Base-by-base conservation (phyloP, 2,329 filamentous ascomycete species). In the Remersonia thermophila region DNA sequence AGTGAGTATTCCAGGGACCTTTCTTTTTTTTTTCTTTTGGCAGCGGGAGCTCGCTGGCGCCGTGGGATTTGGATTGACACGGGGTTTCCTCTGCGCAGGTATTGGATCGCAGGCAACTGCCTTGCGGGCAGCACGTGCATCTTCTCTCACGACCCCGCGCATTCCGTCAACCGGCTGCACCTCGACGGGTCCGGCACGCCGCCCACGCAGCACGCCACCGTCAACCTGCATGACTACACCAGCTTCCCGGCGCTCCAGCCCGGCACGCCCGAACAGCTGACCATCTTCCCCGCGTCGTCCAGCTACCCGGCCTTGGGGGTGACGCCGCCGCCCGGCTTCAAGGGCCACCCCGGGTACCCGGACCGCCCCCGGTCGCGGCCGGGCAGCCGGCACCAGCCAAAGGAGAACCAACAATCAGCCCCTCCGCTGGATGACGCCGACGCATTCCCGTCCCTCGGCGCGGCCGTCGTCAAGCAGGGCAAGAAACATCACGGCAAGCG, bases 401-500 rank as follows among this genome's bases (percentile, higher is more conserved):
- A 67, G 45, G 72, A 77, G n/a, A 43, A 67, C 11, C 74, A 75
- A 18, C 74, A 77, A 23, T 68, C 75, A 16, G 80, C 83, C 11
- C 80, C 82, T 20, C 77, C 83, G 14, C 78, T 94, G 16, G 87
- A 96, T 54, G 91, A 98, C 51, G 89, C 84, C 14, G 91, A 98
- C 52, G 91, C 89, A 0, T 98, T 98, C 51, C 91, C 91, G 7
- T 83, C 82, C 7, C 70, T 98, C 3, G 84, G 85, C 5, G 83
- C 85, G 26, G 81, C 74, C 34, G 72, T 72, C 14, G 64, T 70
- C 17, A 91, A 91, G 56, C 75, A 76, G 35, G 78, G 74, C 37
- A 95, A 95, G 62, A 93, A 94, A 53, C 84, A 93, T 54, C 85
- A 94, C 54, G 87, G 86, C 26, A 95, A 94, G 60, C 76, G 87